Evolutionary conservation across 2,329 filamentous ascomycete genomes (phyloP), one percentile per base, ranked within the genome.

Genomic region (Phialemoniopsis sp.): DNA sequence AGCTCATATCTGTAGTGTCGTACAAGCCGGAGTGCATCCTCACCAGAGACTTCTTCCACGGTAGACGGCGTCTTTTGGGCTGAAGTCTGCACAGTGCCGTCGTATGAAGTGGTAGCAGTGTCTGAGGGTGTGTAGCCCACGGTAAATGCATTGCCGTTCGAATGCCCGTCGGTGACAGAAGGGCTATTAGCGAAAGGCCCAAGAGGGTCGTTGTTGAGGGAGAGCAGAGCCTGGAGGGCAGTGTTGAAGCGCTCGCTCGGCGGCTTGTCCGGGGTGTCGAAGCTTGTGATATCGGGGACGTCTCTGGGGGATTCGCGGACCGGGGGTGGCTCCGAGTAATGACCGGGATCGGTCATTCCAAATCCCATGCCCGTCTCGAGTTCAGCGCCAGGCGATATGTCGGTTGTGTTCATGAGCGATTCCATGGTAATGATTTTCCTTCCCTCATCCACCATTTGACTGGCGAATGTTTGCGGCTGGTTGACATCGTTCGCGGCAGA

Each of bases 1-100:
- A 71, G 56, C 31, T 66, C 57, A 37, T 71, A 71, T 33, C 64
- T 54, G 39, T 67, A 71, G 38, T 68, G 57, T n/a, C 64, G 58
- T 12, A 70, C 39, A 2, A 70, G 46, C 19, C 54, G 51, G 19
- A 62, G 48, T 10, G 13, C 34, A 48, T 32, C 5, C 44, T 34
- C 5, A 48, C 46, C 15, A 45, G 41, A 1, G 44, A 41, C 2
- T 47, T 17, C 18, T 3, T 33, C 3, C 13, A 1, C 36, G 35
- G 4, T 36, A n/a, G 5, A n/a, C 32, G 10, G 32, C 13, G 14
- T 8, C 16, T 32, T 15, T 32, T 28, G 28, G 15, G 15, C 7
- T 32, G 16, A 4, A 37, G 15, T 8, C 16, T 15, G 21, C 9
- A 37, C n/a, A 4, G n/a, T 29, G 13, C 31, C 30, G 14, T 21